These are phyloP conservation scores for Leccinum aurantiacum DNA, from an alignment of 768 basidiomycete species.

Conservation along the genomic window DNA sequence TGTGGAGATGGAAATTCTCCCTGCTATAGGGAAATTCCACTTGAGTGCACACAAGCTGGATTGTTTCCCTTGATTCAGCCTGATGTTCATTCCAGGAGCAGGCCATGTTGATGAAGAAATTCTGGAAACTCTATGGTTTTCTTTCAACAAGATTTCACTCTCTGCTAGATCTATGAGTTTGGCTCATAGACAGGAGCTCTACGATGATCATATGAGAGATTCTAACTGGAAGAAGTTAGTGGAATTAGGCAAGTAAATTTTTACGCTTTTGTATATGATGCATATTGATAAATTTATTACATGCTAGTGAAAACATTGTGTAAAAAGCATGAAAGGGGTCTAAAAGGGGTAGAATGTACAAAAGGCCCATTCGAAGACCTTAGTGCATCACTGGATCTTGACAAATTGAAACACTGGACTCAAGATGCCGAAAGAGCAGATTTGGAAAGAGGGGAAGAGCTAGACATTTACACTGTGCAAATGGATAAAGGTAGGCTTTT, in stretches of 20 bases:
- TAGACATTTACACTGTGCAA: background rate
- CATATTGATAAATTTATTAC: background rate
- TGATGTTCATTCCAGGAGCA: conserved; percentile 21
- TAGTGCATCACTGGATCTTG: background rate
- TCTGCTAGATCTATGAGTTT: conserved; percentile 24
- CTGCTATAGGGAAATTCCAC: conserved; percentile 32
- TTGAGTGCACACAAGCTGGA: conserved; percentile 28
- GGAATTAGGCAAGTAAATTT: background rate
- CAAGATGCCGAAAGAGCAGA: background rate
- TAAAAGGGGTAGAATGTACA: background rate
- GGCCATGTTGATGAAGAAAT: conserved; percentile 35
- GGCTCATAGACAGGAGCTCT: conserved; percentile 28
- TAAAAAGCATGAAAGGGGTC: background rate
- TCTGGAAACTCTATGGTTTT: conserved; percentile 35
- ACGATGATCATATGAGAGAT: conserved; percentile 3
- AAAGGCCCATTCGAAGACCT: background rate
- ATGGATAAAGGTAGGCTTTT: background rate
- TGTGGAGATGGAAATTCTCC: background rate
- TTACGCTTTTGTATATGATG: background rate
- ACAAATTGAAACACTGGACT: background rate
- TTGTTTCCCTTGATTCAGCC: conserved; percentile 27
- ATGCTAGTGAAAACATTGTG: background rate
- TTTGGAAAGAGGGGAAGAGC: background rate
- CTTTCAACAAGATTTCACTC: conserved; percentile 27
- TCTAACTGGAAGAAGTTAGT: conserved; percentile 6